Percentiles rank a stretch among this genome's conserved stretches.
These are phyloP conservation scores for Priceomyces melissophilus DNA, from an alignment of 805 yeast genomes.

Conservation along the genomic window DNA sequence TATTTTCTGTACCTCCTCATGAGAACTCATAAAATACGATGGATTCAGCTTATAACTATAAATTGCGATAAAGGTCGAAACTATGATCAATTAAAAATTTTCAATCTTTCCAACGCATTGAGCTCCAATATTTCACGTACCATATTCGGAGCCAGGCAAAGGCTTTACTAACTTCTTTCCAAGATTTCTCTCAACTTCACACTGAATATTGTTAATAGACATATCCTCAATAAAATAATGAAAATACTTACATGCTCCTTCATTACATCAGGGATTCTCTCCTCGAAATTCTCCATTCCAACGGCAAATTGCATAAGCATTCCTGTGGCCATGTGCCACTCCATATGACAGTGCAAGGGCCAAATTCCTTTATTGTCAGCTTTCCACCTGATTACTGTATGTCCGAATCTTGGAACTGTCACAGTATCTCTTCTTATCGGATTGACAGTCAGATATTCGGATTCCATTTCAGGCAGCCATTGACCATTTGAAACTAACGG, in stretches of 20 bases:
- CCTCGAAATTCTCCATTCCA: constrained; percentile 4
- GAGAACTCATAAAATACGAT: no score
- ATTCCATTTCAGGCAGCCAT: constrained; percentile 1
- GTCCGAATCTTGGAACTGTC: constrained; percentile 2
- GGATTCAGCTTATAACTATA: no score
- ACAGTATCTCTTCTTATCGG: constrained; percentile 6
- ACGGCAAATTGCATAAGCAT: constrained; percentile 6
- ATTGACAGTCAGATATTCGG: not conserved
- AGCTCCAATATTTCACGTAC: not conserved
- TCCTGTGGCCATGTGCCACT: constrained; percentile 12
- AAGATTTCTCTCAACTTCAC: not conserved
- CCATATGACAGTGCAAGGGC: constrained; percentile 7
- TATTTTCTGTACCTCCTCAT: no score
- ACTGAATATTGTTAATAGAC: not conserved
- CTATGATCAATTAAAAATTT: no score
- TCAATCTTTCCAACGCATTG: no score
- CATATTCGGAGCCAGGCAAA: constrained; percentile 1
- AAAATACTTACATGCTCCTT: constrained; percentile 3
- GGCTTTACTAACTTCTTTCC: not conserved
- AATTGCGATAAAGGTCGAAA: no score
- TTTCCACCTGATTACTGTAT: constrained; percentile 5
- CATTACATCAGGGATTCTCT: constrained; percentile 2
- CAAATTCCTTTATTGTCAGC: constrained; percentile 6
- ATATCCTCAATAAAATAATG: not conserved
- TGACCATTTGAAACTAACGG: constrained; percentile 2